Conservation (phyloP, 2,329 filamentous ascomycete genomes). For the Venturia oleaginea region DNA sequence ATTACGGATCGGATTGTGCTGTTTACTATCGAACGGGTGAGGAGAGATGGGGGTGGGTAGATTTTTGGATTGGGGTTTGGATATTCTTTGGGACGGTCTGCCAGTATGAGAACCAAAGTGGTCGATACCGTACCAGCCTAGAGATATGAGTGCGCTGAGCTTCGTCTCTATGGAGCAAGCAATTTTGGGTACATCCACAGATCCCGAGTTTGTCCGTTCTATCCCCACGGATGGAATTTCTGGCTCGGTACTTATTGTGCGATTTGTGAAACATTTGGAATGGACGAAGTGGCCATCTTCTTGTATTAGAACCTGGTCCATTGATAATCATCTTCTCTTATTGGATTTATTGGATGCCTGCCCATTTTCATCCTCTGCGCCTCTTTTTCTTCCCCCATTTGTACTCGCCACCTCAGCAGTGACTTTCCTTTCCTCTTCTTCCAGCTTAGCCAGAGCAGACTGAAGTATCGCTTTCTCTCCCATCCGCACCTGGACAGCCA, state of each 20-base stretch:
- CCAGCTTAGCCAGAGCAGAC: slow-evolving; percentile 37
- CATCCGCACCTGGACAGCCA: slow-evolving; percentile 59
- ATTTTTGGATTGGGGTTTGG: background rate
- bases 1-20: slow-evolving; percentile 34
- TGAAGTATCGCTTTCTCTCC: slow-evolving; percentile 63
- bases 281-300: background rate
- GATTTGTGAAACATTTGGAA: background rate
- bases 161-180: too few species aligned
- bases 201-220: too few species aligned
- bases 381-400: background rate
- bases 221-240: too few species aligned
- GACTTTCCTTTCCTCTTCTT: background rate
- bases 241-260: background rate
- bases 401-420: background rate
- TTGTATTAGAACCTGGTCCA: background rate
- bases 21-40: slow-evolving; percentile 35
- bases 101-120: too few species aligned
- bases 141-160: too few species aligned
- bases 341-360: background rate
- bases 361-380: background rate
- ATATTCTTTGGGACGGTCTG: background rate
- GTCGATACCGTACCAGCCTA: too few species aligned
- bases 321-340: background rate
- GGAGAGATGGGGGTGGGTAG: background rate
- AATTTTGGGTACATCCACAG: too few species aligned